Evolutionary conservation across 495 filamentous ascomycete genomes (phyloP), one percentile per base, ranked within the genome.

Genomic region (Entonaema liquescens): DNA sequence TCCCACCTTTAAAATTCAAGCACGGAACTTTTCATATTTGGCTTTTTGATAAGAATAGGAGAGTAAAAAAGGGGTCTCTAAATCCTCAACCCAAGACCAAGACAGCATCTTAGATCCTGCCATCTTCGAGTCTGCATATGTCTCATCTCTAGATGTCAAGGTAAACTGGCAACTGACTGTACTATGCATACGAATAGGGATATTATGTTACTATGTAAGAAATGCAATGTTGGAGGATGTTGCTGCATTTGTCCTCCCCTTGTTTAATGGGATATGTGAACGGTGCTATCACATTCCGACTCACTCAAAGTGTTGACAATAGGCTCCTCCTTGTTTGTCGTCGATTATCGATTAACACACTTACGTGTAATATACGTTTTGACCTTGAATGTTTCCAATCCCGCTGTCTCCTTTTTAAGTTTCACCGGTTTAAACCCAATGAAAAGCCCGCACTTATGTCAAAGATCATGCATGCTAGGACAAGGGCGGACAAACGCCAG

Each of bases 201-300:
- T 70, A 28, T 15, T 58, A 58, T 38, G n/a, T n/a, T n/a, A n/a
- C n/a, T n/a, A n/a, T n/a, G n/a, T 66, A 53, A 67, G 58, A 57
- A 62, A 71, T 71, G 68, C 35, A 35, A 63, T 71, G 58, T 71
- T 67, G 26, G 28, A 36, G 36, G 5, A 62, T 2, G 57, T 62
- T 63, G 26, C 33, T 23, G 11, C 29, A 59, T 59, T 44, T 9
- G 42, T 38, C 42, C 42, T 59, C 28, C 25, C 54, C 67, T 60
- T 31, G 8, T 17, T 15, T 29, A 25, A 26, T 53, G 4, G 26
- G 13, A 28, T 53, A 29, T 28, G 49, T 26, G 26, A 53, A 25
- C 44, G n/a, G 21, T 26, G 13, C 15, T n/a, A 36, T 65, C 53
- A 19, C 60, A 64, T 70, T 70, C 60, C 60, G 29, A 54, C 7